These are phyloP conservation scores for Endocarpon pusillum DNA, from an alignment of 495 filamentous ascomycete genomes.

Conservation along the genomic window DNA sequence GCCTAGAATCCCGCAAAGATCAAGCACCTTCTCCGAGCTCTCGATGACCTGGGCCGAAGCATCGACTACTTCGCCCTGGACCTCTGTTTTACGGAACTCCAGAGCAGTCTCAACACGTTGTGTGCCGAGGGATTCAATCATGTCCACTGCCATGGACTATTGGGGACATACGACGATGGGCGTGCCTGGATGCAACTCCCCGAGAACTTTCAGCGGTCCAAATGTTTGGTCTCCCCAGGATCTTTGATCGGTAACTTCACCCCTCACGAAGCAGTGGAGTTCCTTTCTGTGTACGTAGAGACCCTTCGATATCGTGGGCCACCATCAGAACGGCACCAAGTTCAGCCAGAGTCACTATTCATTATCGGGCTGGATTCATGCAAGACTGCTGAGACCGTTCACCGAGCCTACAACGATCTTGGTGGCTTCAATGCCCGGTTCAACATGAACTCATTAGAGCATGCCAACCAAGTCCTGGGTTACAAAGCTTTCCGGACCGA, in stretches of 20 bases:
- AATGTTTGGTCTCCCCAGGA: conserved; percentile 54
- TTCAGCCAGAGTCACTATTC: conserved; percentile 44
- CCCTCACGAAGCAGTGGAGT: conserved; percentile 2
- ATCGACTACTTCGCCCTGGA: conserved; percentile 71
- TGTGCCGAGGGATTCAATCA: conserved; percentile 37
- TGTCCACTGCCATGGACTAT: conserved; percentile 49
- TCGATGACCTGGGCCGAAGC: conserved; percentile 42
- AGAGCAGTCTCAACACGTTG: conserved; percentile 48
- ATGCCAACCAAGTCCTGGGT: conserved; percentile 51
- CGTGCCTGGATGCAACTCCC: conserved; percentile 49
- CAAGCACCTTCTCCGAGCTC: conserved; percentile 49
- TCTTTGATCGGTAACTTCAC: conserved; percentile 38
- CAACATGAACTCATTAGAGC: conserved; percentile 47
- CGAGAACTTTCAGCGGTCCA: conserved; percentile 33
- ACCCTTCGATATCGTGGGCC: no score
- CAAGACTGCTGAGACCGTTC: conserved; percentile 44
- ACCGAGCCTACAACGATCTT: conserved; percentile 55
- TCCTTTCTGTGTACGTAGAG: no score
- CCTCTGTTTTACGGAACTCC: conserved; percentile 47
- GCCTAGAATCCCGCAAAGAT: no score
- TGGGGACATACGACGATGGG: conserved; percentile 68
- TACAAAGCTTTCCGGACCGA: conserved; percentile 37
- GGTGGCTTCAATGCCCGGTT: conserved; percentile 46
- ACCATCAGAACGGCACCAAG: conserved; percentile 25
- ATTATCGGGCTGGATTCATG: conserved; percentile 57